Evolutionary conservation across 768 basidiomycete genomes (phyloP), one percentile per base, ranked within the genome.

Genomic region (Boletus rufocinnamomeus): DNA sequence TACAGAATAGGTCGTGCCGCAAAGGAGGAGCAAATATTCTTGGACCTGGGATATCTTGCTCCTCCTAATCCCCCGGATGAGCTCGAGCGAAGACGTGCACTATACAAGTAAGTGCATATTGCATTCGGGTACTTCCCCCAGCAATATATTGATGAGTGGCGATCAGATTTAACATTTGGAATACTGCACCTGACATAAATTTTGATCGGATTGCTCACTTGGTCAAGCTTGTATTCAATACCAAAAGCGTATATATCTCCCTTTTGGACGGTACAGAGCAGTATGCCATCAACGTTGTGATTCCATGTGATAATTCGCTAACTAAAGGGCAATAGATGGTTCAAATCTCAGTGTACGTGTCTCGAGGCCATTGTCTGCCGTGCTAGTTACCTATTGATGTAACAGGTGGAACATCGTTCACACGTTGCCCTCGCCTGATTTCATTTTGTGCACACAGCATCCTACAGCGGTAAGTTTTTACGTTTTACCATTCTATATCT

Each of bases 201-300:
- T 97, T 98, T 69, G 95, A 97, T 72, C 84, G 95, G 19, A 95
- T 97, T 63, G 91, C 88, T 17, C 93, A 96, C 71, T 82, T 98
- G 28, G 91, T 90, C 41, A 95, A 95, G 75, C 77, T 97, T 41
- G 95, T 98, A 8, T 98, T 98, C 74, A 89, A 82, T 67, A 91
- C 94, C 2, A 91, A 91, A 69, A 87, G 89, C 16, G 94, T 95
- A 2, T 72, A 85, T 25, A 90, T 98, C 23, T 84, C 88, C 9
- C 75, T 96, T 38, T 80, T 94, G n/a, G 94, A 96, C 69, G 86
- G 85, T 14, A 84, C 86, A 44, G 88, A 91, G 58, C 89, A 93
- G 89, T 91, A 74, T 73, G 88, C 70, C 54, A 17, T 55, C 23
- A 53, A 40, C 52, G 56, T 59, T 56, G 16, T 38, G 52, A 30